These are phyloP conservation scores for Alopecurus myosuroides DNA, from an alignment of 176 grass and related monocot genomes.

Conservation along the genomic window DNA sequence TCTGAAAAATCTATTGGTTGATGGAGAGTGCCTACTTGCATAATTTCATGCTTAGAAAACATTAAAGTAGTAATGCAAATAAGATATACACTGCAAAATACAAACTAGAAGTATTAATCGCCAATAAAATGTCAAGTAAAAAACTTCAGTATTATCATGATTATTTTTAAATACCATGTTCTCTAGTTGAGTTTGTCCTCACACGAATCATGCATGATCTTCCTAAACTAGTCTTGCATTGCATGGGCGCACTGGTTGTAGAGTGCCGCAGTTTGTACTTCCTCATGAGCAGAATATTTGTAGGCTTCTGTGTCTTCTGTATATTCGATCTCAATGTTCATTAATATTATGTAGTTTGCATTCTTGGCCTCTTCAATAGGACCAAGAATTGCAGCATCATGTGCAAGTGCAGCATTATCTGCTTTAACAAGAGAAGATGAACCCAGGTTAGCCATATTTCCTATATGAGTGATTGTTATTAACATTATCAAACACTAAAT, in stretches of 20 bases:
- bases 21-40: not conserved
- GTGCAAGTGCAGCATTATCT: constrained; percentile 71
- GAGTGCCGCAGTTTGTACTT: not conserved
- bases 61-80: not conserved
- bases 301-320: too few species aligned
- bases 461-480: not conserved
- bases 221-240: too few species aligned
- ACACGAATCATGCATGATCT: too few species aligned
- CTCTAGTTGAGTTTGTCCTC: too few species aligned
- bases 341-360: constrained; percentile 58
- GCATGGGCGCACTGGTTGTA: too few species aligned
- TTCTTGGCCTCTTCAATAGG: constrained; percentile 89
- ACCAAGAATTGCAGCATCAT: constrained; percentile 95
- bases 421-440: constrained; percentile 74
- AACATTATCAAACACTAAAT: constrained; percentile 11
- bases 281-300: not conserved
- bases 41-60: not conserved
- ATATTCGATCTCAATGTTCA: constrained; percentile 15
- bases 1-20: not conserved
- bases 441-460: constrained; percentile 55
- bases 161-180: not conserved
- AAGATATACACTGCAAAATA: not conserved
- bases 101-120: not conserved
- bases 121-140: not conserved
- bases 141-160: not conserved